These are phyloP conservation scores for Eucalyptus victrix DNA, from an alignment of 345 rosid species.

Conservation along the genomic window DNA sequence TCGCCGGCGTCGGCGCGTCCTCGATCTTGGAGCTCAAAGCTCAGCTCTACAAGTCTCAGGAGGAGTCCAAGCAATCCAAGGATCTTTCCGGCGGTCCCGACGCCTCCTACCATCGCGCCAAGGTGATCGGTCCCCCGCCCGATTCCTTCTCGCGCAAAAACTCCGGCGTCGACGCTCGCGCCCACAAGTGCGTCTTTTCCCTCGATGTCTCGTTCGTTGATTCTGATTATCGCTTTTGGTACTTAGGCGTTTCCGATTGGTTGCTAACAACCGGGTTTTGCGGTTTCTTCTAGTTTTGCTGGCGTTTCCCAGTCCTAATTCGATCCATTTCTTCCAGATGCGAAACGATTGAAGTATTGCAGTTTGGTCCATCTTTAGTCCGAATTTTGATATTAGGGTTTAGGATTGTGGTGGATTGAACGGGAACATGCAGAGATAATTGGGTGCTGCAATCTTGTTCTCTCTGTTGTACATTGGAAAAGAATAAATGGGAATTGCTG, in stretches of 20 bases:
- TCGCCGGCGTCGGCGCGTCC: conserved; percentile 82
- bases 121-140: conserved; percentile 30
- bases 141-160: conserved; percentile 53
- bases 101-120: conserved; percentile 67
- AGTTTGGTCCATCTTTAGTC: background rate
- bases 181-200: conserved; percentile 29
- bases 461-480: background rate
- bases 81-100: conserved; percentile 34
- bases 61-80: conserved; percentile 62
- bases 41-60: conserved; percentile 77
- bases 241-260: background rate
- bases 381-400: background rate
- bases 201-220: background rate
- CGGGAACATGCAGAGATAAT: background rate
- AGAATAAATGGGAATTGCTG: background rate
- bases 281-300: background rate
- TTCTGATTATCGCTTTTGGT: background rate
- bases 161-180: conserved; percentile 79
- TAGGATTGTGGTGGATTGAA: background rate
- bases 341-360: background rate
- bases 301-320: background rate
- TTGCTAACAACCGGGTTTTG: background rate
- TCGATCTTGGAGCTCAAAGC: conserved; percentile 90
- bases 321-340: background rate
- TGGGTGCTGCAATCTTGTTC: background rate